phyloP scores from a whole-genome alignment of 2,329 filamentous ascomycete species.

The Aureobasidium sp. region DNA sequence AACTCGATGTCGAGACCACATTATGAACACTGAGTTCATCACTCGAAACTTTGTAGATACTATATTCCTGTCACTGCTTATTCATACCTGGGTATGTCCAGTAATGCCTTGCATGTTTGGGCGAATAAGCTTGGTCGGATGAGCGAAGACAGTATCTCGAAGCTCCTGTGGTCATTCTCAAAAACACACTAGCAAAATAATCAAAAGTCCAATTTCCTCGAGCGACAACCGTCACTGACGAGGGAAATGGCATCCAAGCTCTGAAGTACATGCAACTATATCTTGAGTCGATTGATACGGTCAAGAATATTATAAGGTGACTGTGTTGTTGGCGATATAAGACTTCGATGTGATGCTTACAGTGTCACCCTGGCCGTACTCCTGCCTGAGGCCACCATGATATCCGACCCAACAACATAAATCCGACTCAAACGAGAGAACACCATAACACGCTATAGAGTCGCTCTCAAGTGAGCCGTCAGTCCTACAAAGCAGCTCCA shows the following conservation, averaged over 20 bases:
- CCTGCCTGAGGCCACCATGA: neutral
- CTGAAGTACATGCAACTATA: neutral
- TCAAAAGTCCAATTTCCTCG: no score
- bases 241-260: neutral
- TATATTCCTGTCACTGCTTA: no score
- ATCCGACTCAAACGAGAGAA: neutral
- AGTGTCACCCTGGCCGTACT: neutral
- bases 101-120: no score
- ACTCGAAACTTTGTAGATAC: no score
- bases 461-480: neutral
- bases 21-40: no score
- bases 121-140: no score
- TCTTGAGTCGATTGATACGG: neutral
- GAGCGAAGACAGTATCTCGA: no score
- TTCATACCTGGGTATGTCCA: no score
- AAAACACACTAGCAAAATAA: no score
- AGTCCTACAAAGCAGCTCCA: neutral
- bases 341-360: neutral
- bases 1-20: no score
- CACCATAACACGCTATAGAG: neutral
- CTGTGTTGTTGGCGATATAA: neutral
- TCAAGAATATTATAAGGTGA: neutral
- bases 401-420: neutral
- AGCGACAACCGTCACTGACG: no score
- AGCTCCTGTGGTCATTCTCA: no score